Base-by-base conservation (phyloP, 2,329 filamentous ascomycete genomes). In the Camptophora hylomeconis region DNA sequence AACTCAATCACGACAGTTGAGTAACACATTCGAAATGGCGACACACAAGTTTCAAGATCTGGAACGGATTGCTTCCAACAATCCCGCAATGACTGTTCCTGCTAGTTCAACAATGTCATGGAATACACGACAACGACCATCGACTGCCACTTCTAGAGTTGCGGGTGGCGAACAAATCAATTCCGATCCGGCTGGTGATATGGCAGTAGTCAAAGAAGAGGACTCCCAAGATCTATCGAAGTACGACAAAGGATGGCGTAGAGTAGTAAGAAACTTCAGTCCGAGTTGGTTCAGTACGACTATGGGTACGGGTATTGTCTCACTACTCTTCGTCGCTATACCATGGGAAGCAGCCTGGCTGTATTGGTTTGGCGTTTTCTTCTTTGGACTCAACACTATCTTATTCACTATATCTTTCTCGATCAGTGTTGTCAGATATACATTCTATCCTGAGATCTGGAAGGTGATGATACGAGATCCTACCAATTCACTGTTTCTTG, bases 241-340 rank as follows among this genome's bases (percentile, higher is more conserved):
- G 35, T 46, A 53, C 37, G 50, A 56, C 14, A 30, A 41, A 7
- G 53, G 52, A 11, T 57, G 52, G 53, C 45, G 53, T 11, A 38
- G 44, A 24, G 37, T 56, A 6, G 48, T 56, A n/a, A 49, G 51
- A 11, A 53, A 56, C 28, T 56, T 56, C 28, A 53, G 51, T 0
- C 54, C 54, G 5, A 80, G 49, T 7, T 61, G 70, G 69, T 73
- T 72, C 45, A 56, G 64, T 3, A 61, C 66, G 17, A 71, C 61
- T 23, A 73, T 80, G 74, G 75, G 75, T 16, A 80, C 75, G 0
- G 76, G 75, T 12, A 69, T 80, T 20, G 68, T 75, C 6, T 68
- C 69, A 2, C 64, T 78, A 20, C 56, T 80, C n/a, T 58, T 80
- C 11, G 58, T 69, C 39, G 63, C 66, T 11, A 59, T 79, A 7